Evolutionary conservation across 768 basidiomycete species (phyloP), one percentile per base, ranked within the genome.

Genomic region (Thelephora aurantiotincta): DNA sequence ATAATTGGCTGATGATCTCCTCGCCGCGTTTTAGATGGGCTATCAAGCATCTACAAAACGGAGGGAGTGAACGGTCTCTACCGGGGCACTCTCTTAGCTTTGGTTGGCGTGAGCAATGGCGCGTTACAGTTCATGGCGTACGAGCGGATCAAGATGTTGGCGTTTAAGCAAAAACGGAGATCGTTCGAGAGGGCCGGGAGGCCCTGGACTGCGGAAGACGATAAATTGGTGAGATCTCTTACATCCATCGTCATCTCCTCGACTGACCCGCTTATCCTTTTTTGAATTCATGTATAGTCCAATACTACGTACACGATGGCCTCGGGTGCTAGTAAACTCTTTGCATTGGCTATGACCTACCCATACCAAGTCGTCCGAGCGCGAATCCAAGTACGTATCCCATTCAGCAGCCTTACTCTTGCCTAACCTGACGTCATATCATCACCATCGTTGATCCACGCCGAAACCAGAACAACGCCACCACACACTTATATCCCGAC

Each of bases 331-430:
- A 92, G 91, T 54, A 98, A 98, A 64, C 65, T 96, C 5, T 72
- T 74, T 18, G 90, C 96, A 0, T 75, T 98, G 36, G 65, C 76
- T 5, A 54, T 80, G 18, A 99, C 96, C 33, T 99, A 99, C 62
- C 96, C 96, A 6, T 98, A 98, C 62, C 96, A 99, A 66, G 96
- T 99, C 38, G 72, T 99, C 36, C 78, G 94, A 47, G 92, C 94
- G 2, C 77, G 93, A 45, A 76, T 98, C 60, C 94, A 98, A 65
- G 93, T 90, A 48, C 33, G 72, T 60, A 13, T 50, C 26, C 47
- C 26, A 41, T 35, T 34, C 34, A 30, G 45, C 14, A 30, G 22
- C 36, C 46, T 37, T 46, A 34, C 20, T 37, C 47, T 34, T 26
- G 43, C 45, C 35, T 41, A 16, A n/a, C 48, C 42, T 47, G 36